Base-by-base conservation (phyloP, 495 filamentous ascomycete species). In the Pyronema domesticum region DNA sequence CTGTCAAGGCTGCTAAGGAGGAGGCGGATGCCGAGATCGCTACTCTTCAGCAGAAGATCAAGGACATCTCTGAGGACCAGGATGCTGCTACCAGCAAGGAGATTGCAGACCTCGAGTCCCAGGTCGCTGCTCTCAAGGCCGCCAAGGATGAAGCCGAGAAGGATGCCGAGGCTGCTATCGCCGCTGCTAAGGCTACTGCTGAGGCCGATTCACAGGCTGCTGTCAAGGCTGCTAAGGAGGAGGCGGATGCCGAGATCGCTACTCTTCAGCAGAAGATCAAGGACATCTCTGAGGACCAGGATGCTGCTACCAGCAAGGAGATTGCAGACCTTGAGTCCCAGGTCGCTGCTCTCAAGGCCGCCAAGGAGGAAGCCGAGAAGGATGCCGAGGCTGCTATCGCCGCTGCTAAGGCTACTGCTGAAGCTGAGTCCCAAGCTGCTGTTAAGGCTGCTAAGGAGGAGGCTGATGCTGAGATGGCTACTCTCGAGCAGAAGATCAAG, bases 171-270 rank as follows among this genome's bases (percentile, higher is more conserved):
- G 39, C 50, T 18, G 53, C 57, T 2, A 48, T 51, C 15, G 51
- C 60, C 47, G 14, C 60, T 33, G 47, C 30, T 39, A 54, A 43
- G 34, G 34, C 47, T 15, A 58, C 54, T 47, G 34, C 46, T 11
- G 55, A 64, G 44, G 64, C 58, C 17, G 57, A 60, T 37, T n/a
- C n/a, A 5, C 9, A 33, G 10, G 13, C 23, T 8, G 51, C 40
- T 45, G 30, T 18, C 36, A 53, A 53, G 51, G 23, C 40, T 23
- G 51, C 34, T 7, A 44, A 23, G 34, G 51, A 53, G 1, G 48
- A 30, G 6, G 30, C 23, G 1, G 23, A 30, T 30, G 23, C 23
- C 5, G 23, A 30, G 5, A 30, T 30, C 5, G 23, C 23, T 30
- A 30, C 23, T 30, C 23, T 30, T 30, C 23, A 30, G 23, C 23